A percentile compares a stretch with the other conserved stretches of the same genome.
Evolutionary conservation across 2,329 filamentous ascomycete species (phyloP).

Genomic region (Apiospora pterosperma): DNA sequence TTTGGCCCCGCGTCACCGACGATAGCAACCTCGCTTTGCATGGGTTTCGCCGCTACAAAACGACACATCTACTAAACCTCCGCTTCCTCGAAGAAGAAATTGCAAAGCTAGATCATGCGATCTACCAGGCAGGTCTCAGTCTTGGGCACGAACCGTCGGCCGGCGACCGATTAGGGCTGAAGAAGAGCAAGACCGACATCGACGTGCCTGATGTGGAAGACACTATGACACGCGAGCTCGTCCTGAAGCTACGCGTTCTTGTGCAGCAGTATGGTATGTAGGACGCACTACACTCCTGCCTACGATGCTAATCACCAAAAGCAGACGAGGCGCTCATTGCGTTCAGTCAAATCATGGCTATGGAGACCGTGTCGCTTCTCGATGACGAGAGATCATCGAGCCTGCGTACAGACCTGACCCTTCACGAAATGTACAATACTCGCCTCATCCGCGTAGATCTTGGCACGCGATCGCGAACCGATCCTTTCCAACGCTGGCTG

Average conservation of each 20-base stretch:
- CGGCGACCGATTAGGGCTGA: slow-evolving; percentile 23
- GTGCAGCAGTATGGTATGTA: slow-evolving; percentile 17
- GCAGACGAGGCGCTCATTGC: slow-evolving; percentile 19
- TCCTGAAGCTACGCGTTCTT: slow-evolving; percentile 12
- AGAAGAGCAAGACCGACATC: slow-evolving; percentile 20
- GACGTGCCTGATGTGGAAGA: slow-evolving; percentile 6
- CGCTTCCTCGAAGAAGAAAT: slow-evolving; percentile 25
- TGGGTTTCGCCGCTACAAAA: slow-evolving; percentile 27
- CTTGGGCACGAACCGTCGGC: slow-evolving; percentile 16
- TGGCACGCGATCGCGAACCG: no score
- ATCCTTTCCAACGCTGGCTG: no score
- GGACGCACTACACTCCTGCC: no score
- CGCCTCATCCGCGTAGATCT: slow-evolving; percentile 29
- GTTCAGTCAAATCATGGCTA: slow-evolving; percentile 20
- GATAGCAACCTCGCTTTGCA: slow-evolving; percentile 23
- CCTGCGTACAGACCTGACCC: slow-evolving; percentile 20
- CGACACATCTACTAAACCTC: slow-evolving; percentile 29
- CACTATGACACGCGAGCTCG: slow-evolving; percentile 7
- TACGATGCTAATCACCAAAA: background rate
- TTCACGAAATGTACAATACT: slow-evolving; percentile 30
- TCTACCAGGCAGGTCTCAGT: slow-evolving; percentile 30
- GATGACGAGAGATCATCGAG: slow-evolving; percentile 14
- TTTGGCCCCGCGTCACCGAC: slow-evolving; percentile 20
- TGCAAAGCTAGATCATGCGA: slow-evolving; percentile 23
- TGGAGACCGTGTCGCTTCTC: slow-evolving; percentile 21